Evolutionary conservation across 495 filamentous ascomycete species (phyloP).

Genomic region (Penicillium chermesinum): DNA sequence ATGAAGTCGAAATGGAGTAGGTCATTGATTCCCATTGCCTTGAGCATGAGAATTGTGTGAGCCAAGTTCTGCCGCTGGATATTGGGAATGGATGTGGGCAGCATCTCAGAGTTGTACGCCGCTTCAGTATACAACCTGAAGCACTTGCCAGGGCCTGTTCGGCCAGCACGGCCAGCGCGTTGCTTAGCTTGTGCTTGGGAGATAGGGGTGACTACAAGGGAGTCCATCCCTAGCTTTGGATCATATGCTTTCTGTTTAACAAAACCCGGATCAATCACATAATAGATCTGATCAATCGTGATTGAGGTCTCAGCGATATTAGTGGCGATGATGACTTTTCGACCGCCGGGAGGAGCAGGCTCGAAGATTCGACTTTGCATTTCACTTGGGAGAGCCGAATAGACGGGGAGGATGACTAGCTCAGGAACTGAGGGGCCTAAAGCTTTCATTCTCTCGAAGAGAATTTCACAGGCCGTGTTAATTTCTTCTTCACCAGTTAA

Average conservation of each 20-base stretch:
- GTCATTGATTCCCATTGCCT: slow-evolving; percentile 99
- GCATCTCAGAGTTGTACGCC: slow-evolving; percentile 94
- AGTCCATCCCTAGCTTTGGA: slow-evolving; percentile 96
- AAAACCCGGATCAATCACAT: slow-evolving; percentile 95
- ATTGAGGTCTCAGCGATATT: slow-evolving; percentile 98
- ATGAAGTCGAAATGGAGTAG: slow-evolving; percentile 98
- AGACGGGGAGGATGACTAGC: slow-evolving; percentile 88
- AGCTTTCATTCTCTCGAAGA: slow-evolving; percentile 95
- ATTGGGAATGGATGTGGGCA: slow-evolving; percentile 91
- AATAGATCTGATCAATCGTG: slow-evolving; percentile 96
- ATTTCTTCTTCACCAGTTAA: slow-evolving; percentile 98
- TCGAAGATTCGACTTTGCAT: slow-evolving; percentile 95
- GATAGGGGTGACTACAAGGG: slow-evolving; percentile 88
- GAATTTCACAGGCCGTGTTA: slow-evolving; percentile 84
- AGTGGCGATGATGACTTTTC: slow-evolving; percentile 96
- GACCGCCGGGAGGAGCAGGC: slow-evolving; percentile 76
- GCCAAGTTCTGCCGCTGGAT: slow-evolving; percentile 96
- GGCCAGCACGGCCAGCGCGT: slow-evolving; percentile 83
- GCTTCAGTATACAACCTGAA: slow-evolving; percentile 95
- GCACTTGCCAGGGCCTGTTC: slow-evolving; percentile 94
- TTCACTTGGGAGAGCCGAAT: slow-evolving; percentile 86
- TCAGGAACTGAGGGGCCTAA: slow-evolving; percentile 88
- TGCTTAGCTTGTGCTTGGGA: slow-evolving; percentile 97
- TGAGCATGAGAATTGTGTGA: slow-evolving; percentile 94
- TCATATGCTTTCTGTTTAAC: slow-evolving; percentile 98